Evolutionary conservation across 2,329 filamentous ascomycete species (phyloP).

Genomic region (Calcarisporium arbuscula): DNA sequence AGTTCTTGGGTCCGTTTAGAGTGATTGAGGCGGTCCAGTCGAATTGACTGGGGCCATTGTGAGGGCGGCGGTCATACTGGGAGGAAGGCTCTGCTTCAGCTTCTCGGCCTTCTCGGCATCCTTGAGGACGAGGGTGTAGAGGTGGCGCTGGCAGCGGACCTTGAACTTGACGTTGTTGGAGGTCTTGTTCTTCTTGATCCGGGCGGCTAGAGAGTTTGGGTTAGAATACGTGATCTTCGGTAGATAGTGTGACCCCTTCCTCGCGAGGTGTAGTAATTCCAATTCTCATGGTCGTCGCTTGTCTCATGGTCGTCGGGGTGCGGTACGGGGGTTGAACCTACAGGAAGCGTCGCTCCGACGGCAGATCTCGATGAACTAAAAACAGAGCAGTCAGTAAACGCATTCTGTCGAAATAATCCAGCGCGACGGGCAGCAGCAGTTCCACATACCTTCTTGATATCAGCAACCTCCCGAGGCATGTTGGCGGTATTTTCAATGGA

Average conservation of each 20-base stretch:
- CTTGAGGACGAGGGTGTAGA: constrained; percentile 98
- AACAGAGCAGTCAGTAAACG: constrained; percentile 17
- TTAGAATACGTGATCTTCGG: constrained; percentile 18
- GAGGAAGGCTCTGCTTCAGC: constrained; percentile 97
- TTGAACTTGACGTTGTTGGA: constrained; percentile 98
- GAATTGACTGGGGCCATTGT: constrained; percentile 4
- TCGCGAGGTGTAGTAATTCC: constrained; percentile 1
- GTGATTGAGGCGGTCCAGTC: constrained; percentile 6
- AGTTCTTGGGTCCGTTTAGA: constrained; percentile 1
- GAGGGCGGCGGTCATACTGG: constrained; percentile 60
- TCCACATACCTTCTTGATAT: constrained; percentile 94
- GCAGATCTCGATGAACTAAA: constrained; percentile 99
- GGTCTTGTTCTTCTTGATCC: constrained; percentile 94
- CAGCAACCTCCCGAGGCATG: constrained; percentile 97
- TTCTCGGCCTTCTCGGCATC: constrained; percentile 99
- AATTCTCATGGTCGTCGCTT: no score
- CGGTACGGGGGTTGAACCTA: constrained; percentile 48
- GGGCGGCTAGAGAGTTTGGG: constrained; percentile 55
- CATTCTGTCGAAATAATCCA: background rate
- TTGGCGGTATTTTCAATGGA: constrained; percentile 50
- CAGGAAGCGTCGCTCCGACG: constrained; percentile 98
- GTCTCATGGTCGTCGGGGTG: constrained; percentile 4
- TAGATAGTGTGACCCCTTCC: constrained; percentile 5
- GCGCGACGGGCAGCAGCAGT: no score
- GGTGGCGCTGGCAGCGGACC: constrained; percentile 93